Conservation (phyloP, 768 basidiomycete species). For the Lentinus brumalis region DNA sequence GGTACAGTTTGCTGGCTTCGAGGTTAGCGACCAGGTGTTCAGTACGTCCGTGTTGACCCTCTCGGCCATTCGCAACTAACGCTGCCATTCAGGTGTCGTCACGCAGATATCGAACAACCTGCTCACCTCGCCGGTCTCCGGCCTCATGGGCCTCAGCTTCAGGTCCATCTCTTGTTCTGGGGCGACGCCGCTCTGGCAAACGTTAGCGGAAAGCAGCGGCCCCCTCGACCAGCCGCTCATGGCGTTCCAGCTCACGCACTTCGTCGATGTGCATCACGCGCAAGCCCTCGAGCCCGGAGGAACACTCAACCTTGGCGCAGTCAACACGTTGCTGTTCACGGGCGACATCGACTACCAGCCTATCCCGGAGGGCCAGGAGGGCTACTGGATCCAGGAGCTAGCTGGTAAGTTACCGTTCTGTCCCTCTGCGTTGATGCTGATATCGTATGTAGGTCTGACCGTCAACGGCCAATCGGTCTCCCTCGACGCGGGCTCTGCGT, state of each 20-base stretch:
- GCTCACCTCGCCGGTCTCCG: conserved; percentile 73
- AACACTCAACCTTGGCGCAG: conserved; percentile 65
- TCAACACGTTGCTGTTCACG: conserved; percentile 73
- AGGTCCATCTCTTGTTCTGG: conserved; percentile 69
- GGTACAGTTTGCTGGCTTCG: conserved; percentile 89
- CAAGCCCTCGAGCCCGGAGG: conserved; percentile 65
- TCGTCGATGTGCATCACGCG: conserved; percentile 31
- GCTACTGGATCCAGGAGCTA: conserved; percentile 84
- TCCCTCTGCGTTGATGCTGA: not conserved
- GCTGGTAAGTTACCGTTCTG: conserved; percentile 41
- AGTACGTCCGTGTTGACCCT: conserved; percentile 37
- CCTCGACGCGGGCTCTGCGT: conserved; percentile 45
- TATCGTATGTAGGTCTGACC: conserved; percentile 47
- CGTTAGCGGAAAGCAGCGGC: conserved; percentile 57
- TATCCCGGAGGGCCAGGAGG: conserved; percentile 52
- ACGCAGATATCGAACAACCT: conserved; percentile 58
- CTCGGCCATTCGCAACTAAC: not conserved
- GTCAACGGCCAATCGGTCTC: conserved; percentile 57
- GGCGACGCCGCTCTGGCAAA: conserved; percentile 83
- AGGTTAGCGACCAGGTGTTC: conserved; percentile 76
- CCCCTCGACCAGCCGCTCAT: conserved; percentile 73
- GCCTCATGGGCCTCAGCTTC: conserved; percentile 87
- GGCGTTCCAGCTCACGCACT: conserved; percentile 81
- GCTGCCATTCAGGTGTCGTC: conserved; percentile 42
- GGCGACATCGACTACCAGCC: conserved; percentile 83